Evolutionary conservation across 164 flowering plant genomes (phyloP).

Genomic region (Aristolochia fimbriata): DNA sequence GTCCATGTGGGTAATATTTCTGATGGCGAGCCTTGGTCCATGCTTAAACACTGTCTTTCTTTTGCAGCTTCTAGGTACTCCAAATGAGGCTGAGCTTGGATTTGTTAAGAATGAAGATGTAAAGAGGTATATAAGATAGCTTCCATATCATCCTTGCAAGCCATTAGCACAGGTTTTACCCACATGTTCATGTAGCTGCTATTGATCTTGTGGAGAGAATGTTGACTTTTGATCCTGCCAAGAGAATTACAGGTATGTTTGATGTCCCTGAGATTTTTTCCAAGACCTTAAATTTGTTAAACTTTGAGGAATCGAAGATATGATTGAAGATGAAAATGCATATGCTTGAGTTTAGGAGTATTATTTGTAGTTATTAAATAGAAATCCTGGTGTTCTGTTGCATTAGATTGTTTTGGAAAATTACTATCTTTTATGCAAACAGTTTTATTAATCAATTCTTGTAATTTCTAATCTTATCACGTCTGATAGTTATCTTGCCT

Average conservation of each 20-base stretch:
- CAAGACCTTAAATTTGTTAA: background rate
- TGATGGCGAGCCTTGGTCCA: too few species aligned
- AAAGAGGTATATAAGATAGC: constrained; percentile 58
- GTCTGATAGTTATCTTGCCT: too few species aligned
- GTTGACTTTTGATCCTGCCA: constrained; percentile 82
- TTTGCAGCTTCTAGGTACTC: constrained; percentile 80
- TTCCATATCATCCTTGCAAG: constrained; percentile 50
- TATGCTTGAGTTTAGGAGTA: too few species aligned
- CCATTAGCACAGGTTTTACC: constrained; percentile 39
- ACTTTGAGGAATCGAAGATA: background rate
- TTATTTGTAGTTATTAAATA: too few species aligned
- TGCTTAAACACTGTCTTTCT: constrained; percentile 9
- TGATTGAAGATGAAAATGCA: too few species aligned
- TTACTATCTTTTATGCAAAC: too few species aligned
- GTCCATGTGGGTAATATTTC: too few species aligned
- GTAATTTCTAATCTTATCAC: too few species aligned
- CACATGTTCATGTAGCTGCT: constrained; percentile 70
- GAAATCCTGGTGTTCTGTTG: too few species aligned
- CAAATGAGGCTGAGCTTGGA: constrained; percentile 73
- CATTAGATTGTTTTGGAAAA: too few species aligned
- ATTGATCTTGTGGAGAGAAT: constrained; percentile 86
- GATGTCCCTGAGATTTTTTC: background rate
- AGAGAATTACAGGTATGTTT: constrained; percentile 71
- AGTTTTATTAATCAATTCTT: too few species aligned
- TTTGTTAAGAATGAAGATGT: constrained; percentile 71